Evolutionary conservation across 805 yeast genomes (phyloP).

Genomic region (Zygosaccharomyces rouxii): DNA sequence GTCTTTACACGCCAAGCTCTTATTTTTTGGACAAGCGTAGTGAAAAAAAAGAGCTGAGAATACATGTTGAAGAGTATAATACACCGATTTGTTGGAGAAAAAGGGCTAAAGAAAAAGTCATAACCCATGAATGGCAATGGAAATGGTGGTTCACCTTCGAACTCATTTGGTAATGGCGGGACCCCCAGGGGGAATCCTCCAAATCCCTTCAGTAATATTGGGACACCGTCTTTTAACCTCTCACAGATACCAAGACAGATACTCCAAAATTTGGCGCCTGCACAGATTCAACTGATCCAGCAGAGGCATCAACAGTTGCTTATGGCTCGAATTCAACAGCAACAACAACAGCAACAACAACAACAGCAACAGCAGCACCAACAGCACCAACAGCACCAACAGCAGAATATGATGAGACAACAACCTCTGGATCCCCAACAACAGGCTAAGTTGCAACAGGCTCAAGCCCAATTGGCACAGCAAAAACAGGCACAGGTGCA

Average conservation of each 20-base stretch:
- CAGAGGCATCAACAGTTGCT: slow-evolving; percentile 34
- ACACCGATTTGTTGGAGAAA: not conserved
- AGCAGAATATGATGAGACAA: slow-evolving; percentile 7
- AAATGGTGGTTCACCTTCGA: slow-evolving; percentile 9
- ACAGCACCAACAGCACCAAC: slow-evolving; percentile 14
- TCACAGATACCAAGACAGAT: slow-evolving; percentile 34
- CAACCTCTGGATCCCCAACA: slow-evolving; percentile 7
- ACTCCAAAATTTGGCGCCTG: slow-evolving; percentile 30
- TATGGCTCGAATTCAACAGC: slow-evolving; percentile 29
- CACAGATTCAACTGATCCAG: slow-evolving; percentile 34
- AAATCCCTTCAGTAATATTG: slow-evolving; percentile 31
- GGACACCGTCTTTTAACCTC: slow-evolving; percentile 34
- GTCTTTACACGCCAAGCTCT: not conserved
- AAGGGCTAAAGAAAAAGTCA: not conserved
- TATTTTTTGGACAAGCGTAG: not conserved
- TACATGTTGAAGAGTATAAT: not conserved
- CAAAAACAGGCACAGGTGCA: slow-evolving; percentile 12
- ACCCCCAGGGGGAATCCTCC: slow-evolving; percentile 19
- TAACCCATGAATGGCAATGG: slow-evolving; percentile 6
- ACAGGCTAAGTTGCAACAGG: slow-evolving; percentile 9
- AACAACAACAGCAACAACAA: slow-evolving; percentile 20
- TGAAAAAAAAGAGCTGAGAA: not conserved
- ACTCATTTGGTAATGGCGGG: slow-evolving; percentile 31
- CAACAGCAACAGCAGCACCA: slow-evolving; percentile 16
- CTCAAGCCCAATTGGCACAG: slow-evolving; percentile 9